Conservation (phyloP, 140 eudicot genomes). For the Bidens hawaiensis region DNA sequence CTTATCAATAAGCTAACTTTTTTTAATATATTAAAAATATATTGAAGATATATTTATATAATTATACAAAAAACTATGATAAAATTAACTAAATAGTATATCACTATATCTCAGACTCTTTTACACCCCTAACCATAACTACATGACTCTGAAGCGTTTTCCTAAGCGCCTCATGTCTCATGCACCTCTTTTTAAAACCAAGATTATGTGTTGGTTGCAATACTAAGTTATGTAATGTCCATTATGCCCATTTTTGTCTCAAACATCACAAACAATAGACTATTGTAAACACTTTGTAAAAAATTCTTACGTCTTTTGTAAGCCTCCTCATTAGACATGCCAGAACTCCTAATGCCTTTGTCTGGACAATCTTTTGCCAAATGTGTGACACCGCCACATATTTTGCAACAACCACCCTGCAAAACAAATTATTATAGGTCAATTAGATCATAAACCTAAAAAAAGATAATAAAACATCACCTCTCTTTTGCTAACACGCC, state of each 20-base stretch:
- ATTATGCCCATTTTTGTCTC: neutral
- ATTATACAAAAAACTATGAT: too few relatives aligned
- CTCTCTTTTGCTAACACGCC: neutral
- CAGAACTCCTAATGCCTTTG: constrained; percentile 38
- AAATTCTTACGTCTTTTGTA: constrained; percentile 42
- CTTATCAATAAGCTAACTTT: too few relatives aligned
- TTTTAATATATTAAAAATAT: too few relatives aligned
- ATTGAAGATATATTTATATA: too few relatives aligned
- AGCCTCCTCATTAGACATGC: constrained; percentile 24
- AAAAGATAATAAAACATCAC: neutral
- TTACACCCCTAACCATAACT: too few relatives aligned
- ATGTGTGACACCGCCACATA: constrained; percentile 89
- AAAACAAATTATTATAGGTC: neutral
- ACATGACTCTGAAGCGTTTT: too few relatives aligned
- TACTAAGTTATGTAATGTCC: neutral
- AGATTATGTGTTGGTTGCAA: too few relatives aligned
- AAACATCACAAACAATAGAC: neutral
- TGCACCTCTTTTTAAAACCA: too few relatives aligned
- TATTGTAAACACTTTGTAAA: neutral
- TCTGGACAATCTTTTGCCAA: constrained; percentile 87
- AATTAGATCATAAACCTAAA: neutral
- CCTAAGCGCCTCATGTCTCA: too few relatives aligned
- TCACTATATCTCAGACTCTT: too few relatives aligned
- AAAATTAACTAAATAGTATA: too few relatives aligned
- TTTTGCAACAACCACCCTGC: constrained; percentile 92